Evolutionary conservation across 164 flowering plant genomes (phyloP), one percentile per base, ranked within the genome.

Genomic region (Akebia trifoliata): DNA sequence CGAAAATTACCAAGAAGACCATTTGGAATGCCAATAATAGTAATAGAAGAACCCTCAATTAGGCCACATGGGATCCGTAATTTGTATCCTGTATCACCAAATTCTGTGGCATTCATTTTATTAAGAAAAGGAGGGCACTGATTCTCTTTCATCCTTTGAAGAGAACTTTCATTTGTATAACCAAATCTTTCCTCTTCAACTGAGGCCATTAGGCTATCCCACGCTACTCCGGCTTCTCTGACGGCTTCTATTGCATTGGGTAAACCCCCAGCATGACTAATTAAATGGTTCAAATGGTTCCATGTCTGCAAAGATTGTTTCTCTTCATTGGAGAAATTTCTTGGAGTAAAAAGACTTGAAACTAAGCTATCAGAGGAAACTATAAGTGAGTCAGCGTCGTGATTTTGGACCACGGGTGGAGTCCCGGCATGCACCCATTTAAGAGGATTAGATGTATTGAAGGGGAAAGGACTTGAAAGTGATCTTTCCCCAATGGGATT

Each of bases 1-100:
- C 82, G 82, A 69, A 94, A 87, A 64, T 90, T 82, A 48, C 99
- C 99, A 66, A 90, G 89, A 72, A 85, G 77, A 34, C 99, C 99
- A 79, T 67, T 72, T 58, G 99, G 99, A 60, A 76, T 83, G 50
- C 95, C 97, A 65, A 94, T 88, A 29, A 94, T 59, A 24, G 99
- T 87, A 61, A 94, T 74, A 21, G 97, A 84, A 65, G 99, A 94
- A 55, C 97, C 96, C 62, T 94, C 93, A 64, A 91, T 83, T 62
- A 94, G 65, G 54, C 99, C 97, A 77, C 99, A 94, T 66, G 95
- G 96, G 65, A 85, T 69, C 34, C 59, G 69, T 69, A 94, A 65
- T 70, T 62, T 82, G 62, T 63, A 83, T 25, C 70, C 77, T 38
- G n/a, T n/a, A n/a, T n/a, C n/a, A n/a, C 72, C 78, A 66, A 77